Conservation (phyloP, 768 basidiomycete genomes). For the Lanmaoa rubissima region DNA sequence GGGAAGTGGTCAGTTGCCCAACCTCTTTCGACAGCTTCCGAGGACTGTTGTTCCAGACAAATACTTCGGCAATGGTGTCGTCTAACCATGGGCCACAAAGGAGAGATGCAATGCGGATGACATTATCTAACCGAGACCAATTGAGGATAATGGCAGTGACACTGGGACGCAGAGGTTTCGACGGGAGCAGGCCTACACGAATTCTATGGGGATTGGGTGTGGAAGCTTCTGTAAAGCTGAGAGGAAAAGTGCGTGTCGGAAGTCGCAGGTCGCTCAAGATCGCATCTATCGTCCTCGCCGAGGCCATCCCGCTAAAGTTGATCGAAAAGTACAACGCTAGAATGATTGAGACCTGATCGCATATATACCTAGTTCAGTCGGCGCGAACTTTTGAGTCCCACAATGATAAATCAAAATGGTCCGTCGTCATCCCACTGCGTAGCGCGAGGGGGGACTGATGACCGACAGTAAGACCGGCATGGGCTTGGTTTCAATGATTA, state of each 20-base stretch:
- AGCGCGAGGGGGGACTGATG: background rate
- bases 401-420: background rate
- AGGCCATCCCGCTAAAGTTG: conserved; percentile 1
- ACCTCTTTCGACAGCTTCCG: conserved; percentile 43
- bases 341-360: background rate
- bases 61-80: conserved; percentile 45
- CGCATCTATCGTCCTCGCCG: conserved; percentile 3
- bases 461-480: too few relatives aligned
- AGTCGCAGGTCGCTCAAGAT: conserved; percentile 15
- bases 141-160: conserved; percentile 61
- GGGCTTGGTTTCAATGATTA: background rate
- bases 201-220: background rate
- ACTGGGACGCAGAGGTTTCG: conserved; percentile 29
- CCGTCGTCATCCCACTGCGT: background rate
- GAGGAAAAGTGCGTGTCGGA: conserved; percentile 14
- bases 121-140: conserved; percentile 66
- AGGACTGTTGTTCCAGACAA: conserved; percentile 66
- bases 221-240: conserved; percentile 14
- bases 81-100: conserved; percentile 49
- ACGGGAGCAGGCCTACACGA: conserved; percentile 13
- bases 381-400: background rate
- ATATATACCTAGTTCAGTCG: background rate
- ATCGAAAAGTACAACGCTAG: background rate
- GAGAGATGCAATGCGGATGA: conserved; percentile 49
- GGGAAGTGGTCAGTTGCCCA: conserved; percentile 12